Evolutionary conservation across 768 basidiomycete genomes (phyloP).

Genomic region (Kwoniella sp.): DNA sequence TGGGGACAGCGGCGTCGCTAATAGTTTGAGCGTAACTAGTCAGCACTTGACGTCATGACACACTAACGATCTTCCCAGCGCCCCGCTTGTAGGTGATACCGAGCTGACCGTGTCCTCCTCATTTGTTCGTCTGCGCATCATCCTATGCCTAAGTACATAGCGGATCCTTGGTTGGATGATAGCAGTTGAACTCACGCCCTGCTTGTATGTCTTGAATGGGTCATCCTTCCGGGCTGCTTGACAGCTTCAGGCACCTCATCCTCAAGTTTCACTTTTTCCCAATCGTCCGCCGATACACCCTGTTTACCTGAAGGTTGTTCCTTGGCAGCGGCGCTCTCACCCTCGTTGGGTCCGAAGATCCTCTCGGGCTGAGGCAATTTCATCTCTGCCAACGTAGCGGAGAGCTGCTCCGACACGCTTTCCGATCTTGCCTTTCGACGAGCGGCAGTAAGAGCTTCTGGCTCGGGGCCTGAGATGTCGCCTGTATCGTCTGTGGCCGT

Average conservation of each 20-base stretch:
- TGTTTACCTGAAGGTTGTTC: conserved; percentile 19
- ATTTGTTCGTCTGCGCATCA: too few relatives aligned
- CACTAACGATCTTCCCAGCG: too few relatives aligned
- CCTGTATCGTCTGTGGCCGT: conserved; percentile 31
- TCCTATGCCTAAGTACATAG: too few relatives aligned
- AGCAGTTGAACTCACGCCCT: conserved; percentile 52
- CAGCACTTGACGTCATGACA: too few relatives aligned
- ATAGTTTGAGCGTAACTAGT: too few relatives aligned
- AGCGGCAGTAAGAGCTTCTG: conserved; percentile 47
- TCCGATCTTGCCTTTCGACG: conserved; percentile 42
- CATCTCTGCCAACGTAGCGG: conserved; percentile 47
- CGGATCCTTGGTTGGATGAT: too few relatives aligned
- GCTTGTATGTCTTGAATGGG: conserved; percentile 46
- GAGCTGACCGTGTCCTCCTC: background rate
- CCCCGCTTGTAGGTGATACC: too few relatives aligned
- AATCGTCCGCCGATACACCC: conserved; percentile 52
- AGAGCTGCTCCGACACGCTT: conserved; percentile 51
- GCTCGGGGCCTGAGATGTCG: conserved; percentile 51
- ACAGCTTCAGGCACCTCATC: conserved; percentile 55
- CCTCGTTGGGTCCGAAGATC: conserved; percentile 51
- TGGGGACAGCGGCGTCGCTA: conserved; percentile 21
- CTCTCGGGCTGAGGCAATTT: conserved; percentile 54
- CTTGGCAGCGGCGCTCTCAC: conserved; percentile 28
- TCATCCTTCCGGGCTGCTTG: conserved; percentile 49
- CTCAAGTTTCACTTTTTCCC: conserved; percentile 54